Evolutionary conservation across 2,329 filamentous ascomycete genomes (phyloP).

Genomic region (Penicillium griseofulvum): DNA sequence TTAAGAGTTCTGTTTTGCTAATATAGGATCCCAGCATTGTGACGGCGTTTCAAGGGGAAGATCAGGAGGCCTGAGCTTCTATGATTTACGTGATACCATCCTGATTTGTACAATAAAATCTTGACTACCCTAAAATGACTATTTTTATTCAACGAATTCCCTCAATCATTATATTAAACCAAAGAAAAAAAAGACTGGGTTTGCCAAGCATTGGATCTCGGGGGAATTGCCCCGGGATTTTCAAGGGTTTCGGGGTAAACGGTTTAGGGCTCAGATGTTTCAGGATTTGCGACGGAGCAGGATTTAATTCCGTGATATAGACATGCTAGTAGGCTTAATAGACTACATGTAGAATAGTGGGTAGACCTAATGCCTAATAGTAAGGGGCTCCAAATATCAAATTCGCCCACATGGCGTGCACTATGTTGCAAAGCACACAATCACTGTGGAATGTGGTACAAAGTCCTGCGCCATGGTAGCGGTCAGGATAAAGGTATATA

Average conservation of each 20-base stretch:
- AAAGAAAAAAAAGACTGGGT: background rate
- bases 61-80: constrained; percentile 9
- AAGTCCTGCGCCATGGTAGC: constrained; percentile 12
- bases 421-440: constrained; percentile 11
- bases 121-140: background rate
- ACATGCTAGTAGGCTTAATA: background rate
- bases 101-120: constrained; percentile 13
- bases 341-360: too few species aligned
- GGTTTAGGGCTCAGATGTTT: background rate
- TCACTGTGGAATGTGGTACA: constrained; percentile 21
- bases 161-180: background rate
- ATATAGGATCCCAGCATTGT: constrained; percentile 16
- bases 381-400: background rate
- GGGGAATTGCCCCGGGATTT: background rate
- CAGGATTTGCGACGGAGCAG: background rate
- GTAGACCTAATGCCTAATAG: background rate
- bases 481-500: constrained; percentile 7
- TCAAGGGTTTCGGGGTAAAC: background rate
- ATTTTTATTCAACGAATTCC: background rate
- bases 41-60: constrained; percentile 17
- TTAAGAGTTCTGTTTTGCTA: constrained; percentile 13
- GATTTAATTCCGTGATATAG: background rate
- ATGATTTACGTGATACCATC: constrained; percentile 20
- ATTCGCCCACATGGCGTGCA: constrained; percentile 20
- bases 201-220: constrained; percentile 2